phyloP scores from a whole-genome alignment of 106 monocot genomes.

The Acanthochlamys bracteata region DNA sequence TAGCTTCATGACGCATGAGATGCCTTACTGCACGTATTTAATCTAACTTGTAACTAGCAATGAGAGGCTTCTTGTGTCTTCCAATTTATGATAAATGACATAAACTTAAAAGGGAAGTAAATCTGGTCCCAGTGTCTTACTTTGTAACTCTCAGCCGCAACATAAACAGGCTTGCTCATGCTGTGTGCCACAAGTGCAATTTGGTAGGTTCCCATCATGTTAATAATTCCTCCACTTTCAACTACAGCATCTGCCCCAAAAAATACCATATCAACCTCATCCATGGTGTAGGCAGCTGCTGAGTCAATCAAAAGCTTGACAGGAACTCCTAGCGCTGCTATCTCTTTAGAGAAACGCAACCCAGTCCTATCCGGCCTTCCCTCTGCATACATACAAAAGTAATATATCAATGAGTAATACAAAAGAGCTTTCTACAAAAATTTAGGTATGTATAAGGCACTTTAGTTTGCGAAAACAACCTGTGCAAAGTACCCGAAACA shows the following conservation, averaged over 20 bases:
- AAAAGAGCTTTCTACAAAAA: not conserved
- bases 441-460: not conserved
- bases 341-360: constrained; percentile 66
- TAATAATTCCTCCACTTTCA: constrained; percentile 94
- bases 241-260: constrained; percentile 92
- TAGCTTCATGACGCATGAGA: too few species aligned
- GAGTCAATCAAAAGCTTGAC: constrained; percentile 87
- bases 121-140: too few species aligned
- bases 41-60: too few species aligned
- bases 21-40: too few species aligned
- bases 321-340: constrained; percentile 56
- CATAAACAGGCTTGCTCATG: constrained; percentile 97
- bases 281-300: constrained; percentile 86
- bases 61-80: too few species aligned
- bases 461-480: constrained; percentile 28
- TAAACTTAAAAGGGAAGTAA: too few species aligned
- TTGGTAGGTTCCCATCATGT: constrained; percentile 99
- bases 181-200: constrained; percentile 84
- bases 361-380: constrained; percentile 95
- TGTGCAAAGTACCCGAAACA: constrained; percentile 89
- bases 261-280: constrained; percentile 94
- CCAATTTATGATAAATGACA: too few species aligned
- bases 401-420: not conserved
- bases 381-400: constrained; percentile 37
- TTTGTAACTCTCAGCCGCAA: constrained; percentile 99